Percentiles rank a stretch among this genome's conserved stretches.
phyloP scores from a whole-genome alignment of 129 eudicot genomes.

The Lonicera japonica region DNA sequence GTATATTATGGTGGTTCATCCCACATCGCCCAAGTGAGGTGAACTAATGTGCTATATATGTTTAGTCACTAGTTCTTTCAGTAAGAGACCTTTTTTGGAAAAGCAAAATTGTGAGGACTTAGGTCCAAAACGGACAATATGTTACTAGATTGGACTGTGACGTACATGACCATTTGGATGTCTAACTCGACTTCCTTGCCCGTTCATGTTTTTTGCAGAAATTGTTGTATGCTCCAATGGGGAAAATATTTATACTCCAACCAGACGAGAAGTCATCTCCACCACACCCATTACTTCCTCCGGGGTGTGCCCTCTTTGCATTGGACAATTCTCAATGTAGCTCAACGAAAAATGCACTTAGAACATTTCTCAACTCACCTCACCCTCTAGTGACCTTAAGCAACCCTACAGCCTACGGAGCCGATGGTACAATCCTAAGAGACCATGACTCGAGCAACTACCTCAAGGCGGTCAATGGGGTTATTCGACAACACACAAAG shows the following conservation, averaged over 20 bases:
- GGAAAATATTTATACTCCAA: constrained; percentile 82
- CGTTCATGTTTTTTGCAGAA: constrained; percentile 51
- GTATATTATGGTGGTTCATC: no score
- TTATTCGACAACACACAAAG: constrained; percentile 58
- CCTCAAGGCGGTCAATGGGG: constrained; percentile 65
- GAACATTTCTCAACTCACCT: constrained; percentile 68
- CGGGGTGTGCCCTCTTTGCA: constrained; percentile 57
- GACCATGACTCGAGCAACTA: constrained; percentile 96
- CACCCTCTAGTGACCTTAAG: constrained; percentile 80
- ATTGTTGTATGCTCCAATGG: constrained; percentile 69
- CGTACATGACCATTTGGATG: no score
- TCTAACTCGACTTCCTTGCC: no score
- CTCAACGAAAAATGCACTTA: constrained; percentile 37
- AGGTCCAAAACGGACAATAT: no score
- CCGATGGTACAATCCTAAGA: constrained; percentile 75
- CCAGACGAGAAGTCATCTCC: constrained; percentile 77
- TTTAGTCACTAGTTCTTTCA: no score
- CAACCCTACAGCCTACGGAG: constrained; percentile 79
- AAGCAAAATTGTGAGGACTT: no score
- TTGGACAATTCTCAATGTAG: constrained; percentile 35
- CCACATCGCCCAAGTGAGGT: no score
- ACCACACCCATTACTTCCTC: constrained; percentile 73
- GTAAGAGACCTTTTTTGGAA: no score
- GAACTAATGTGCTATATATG: no score
- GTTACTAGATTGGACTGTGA: no score